phyloP scores from a whole-genome alignment of 2,329 filamentous ascomycete species.

The Dactylellina cionopaga region DNA sequence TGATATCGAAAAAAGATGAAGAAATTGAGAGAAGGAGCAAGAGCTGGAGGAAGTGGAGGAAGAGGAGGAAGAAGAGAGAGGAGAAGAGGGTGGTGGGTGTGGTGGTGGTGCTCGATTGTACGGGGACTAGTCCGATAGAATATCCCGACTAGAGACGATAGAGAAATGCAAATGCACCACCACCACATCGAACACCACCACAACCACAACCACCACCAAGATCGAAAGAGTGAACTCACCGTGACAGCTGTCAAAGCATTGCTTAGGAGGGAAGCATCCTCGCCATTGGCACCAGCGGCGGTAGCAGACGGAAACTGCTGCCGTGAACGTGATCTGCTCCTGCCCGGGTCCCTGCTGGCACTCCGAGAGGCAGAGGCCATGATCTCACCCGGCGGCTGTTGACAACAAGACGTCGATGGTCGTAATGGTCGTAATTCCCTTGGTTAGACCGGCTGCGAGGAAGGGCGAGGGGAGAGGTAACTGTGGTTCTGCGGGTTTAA shows the following conservation, averaged over 20 bases:
- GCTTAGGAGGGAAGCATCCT: conserved; percentile 40
- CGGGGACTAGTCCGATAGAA: conserved; percentile 2
- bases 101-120: background rate
- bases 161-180: background rate
- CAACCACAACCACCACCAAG: too few species aligned
- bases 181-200: too few species aligned
- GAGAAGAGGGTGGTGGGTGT: conserved; percentile 53
- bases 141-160: conserved; percentile 25
- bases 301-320: background rate
- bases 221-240: conserved; percentile 53
- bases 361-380: conserved; percentile 37
- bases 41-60: conserved; percentile 53
- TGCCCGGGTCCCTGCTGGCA: conserved; percentile 43
- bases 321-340: conserved; percentile 25
- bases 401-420: background rate
- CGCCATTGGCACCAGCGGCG: background rate
- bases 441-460: too few species aligned
- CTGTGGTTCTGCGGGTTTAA: background rate
- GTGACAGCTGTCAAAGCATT: conserved; percentile 50
- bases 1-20: conserved; percentile 24
- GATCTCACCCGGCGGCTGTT: background rate
- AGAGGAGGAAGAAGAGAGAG: conserved; percentile 40
- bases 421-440: too few species aligned
- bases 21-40: conserved; percentile 13
- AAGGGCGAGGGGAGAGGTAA: background rate